These are phyloP conservation scores for Suillus luteus DNA, from an alignment of 768 basidiomycete genomes.

Conservation along the genomic window DNA sequence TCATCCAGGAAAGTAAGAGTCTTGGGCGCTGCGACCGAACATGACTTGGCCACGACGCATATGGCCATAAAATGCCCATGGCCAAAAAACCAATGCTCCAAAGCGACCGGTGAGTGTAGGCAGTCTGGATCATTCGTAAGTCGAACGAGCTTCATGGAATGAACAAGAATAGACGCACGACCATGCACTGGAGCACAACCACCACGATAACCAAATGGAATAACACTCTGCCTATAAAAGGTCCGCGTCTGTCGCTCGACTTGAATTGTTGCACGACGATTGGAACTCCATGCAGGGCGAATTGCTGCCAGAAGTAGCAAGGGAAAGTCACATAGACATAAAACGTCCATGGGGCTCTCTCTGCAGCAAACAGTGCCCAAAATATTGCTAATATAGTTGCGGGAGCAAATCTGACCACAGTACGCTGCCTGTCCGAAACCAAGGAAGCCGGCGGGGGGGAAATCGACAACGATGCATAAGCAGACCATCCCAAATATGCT, in stretches of 20 bases:
- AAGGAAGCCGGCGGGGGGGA: conserved; percentile 35
- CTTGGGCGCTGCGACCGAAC: conserved; percentile 28
- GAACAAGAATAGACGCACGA: conserved; percentile 47
- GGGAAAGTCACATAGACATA: conserved; percentile 78
- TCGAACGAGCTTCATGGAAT: not conserved
- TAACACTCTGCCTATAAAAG: not conserved
- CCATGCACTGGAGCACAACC: conserved; percentile 63
- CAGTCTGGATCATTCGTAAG: conserved; percentile 44
- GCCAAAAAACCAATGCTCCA: conserved; percentile 69
- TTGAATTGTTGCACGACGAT: conserved; percentile 13
- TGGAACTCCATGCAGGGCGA: conserved; percentile 33
- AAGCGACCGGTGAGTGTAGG: conserved; percentile 68
- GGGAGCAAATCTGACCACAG: conserved; percentile 24
- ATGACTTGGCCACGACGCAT: conserved; percentile 46
- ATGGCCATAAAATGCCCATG: conserved; percentile 69
- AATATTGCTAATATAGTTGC: conserved; percentile 38
- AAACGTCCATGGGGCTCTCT: conserved; percentile 69
- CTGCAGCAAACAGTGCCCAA: conserved; percentile 57
- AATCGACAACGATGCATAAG: conserved; percentile 61
- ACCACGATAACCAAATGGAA: conserved; percentile 34
- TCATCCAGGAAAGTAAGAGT: conserved; percentile 44
- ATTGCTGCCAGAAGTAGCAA: conserved; percentile 73
- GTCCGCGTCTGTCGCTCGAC: not conserved
- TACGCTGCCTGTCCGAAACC: conserved; percentile 15
- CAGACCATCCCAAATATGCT: conserved; percentile 80